Evolutionary conservation across 2,329 filamentous ascomycete genomes (phyloP), one percentile per base, ranked within the genome.

Genomic region (Phaeosphaeriaceae sp.): DNA sequence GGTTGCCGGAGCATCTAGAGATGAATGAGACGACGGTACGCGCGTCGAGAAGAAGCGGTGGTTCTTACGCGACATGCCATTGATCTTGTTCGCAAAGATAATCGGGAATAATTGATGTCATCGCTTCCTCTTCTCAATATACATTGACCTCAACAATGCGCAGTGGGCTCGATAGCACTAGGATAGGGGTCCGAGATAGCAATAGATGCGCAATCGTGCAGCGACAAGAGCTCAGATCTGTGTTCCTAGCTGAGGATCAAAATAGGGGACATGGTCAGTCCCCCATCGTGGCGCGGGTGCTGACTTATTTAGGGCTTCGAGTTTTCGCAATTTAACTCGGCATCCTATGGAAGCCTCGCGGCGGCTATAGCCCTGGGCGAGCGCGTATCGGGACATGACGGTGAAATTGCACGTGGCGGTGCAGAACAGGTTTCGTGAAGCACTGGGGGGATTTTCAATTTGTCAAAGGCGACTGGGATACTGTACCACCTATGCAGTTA

Each of bases 51-150:
- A 20, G 33, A 27, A 7, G 7, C 19, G 27, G 44, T 36, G 3
- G 7, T 36, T 53, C 57, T 17, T 54, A 60, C 57, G 60, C 48
- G 27, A 57, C 53, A 36, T 54, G 57, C 60, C 60, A 65, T 56
- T 55, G 42, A 44, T 60, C 57, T 33, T 65, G 62, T 27, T 62
- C 60, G 51, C 62, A 65, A 4, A 65, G 44, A 20, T 57, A 65
- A 4, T 24, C 33, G 11, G 44, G 40, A 15, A 50, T 46, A 46
- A 40, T 21, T 22, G 53, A 27, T n/a, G 46, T 31, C 9, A 19
- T 50, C n/a, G 21, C 24, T 15, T n/a, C n/a, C n/a, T n/a, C n/a
- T n/a, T 50, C 40, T 21, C 53, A 55, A 25, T 55, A 55, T 5
- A 51, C 41, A 19, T 51, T 40, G 3, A 55, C 53, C 15, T 40